Evolutionary conservation across 768 basidiomycete genomes (phyloP), one percentile per base, ranked within the genome.

Genomic region (Suillus discolor): DNA sequence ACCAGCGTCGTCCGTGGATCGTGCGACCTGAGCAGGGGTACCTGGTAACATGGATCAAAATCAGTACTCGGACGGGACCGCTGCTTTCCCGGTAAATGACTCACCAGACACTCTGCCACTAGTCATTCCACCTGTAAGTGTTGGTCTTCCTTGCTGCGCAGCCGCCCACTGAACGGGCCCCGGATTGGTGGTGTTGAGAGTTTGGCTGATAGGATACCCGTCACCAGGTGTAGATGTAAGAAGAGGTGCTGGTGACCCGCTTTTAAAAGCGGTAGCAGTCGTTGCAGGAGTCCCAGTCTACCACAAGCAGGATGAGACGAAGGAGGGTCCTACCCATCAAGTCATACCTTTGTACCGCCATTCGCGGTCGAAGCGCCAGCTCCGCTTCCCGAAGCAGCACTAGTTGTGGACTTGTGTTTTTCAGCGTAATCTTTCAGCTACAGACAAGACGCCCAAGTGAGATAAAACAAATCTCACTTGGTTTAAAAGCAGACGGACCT

Each of bases 11-110:
- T 93, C 93, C 49, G 85, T 79, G 45, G 82, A 80, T 64, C 87
- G 82, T 41, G 88, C 82, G 49, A 92, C 76, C 72, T 91, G 87
- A 18, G 92, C 86, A n/a, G 93, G 93, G 4, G 92, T 92, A 45
- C 93, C 88, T 84, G 62, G 62, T 41, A 11, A 44, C 62, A 42
- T 49, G 16, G 31, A 60, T 57, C 25, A 25, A 3, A 9, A 59
- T 62, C 53, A 62, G 25, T 51, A 57, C 20, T 31, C 51, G n/a
- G 38, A 64, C 28, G 31, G 36, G 57, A 23, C 60, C 34, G 15
- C 36, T 12, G 12, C 54, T 39, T 38, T 53, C 47, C 28, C 34
- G 23, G 47, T 1, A 66, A 23, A 55, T 20, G 36, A 75, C 84
- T 65, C 67, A 88, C 90, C 87, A 61, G 90, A 84, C 68, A 92